These are phyloP conservation scores for Neonectria ditissima DNA, from an alignment of 2,329 filamentous ascomycete genomes.

Conservation along the genomic window DNA sequence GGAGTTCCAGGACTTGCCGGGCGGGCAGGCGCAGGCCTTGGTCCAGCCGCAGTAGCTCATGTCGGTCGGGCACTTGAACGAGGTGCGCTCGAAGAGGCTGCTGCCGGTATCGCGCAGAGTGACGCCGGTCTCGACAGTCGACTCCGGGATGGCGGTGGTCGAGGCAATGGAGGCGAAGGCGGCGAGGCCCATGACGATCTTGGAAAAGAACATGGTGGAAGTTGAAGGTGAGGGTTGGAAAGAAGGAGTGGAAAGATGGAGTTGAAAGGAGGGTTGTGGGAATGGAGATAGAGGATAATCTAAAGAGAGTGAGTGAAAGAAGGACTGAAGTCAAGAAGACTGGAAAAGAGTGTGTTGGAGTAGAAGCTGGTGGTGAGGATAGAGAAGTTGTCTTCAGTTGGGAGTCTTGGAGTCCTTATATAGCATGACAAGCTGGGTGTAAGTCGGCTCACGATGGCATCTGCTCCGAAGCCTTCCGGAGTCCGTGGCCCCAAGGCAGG, in stretches of 20 bases:
- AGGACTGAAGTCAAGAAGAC: constrained; percentile 22
- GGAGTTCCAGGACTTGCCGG: constrained; percentile 55
- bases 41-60: constrained; percentile 55
- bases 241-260: constrained; percentile 17
- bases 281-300: neutral
- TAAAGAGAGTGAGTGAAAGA: constrained; percentile 15
- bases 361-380: constrained; percentile 11
- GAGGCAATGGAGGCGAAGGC: constrained; percentile 45
- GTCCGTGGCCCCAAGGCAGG: neutral
- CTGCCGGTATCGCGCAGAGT: constrained; percentile 31
- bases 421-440: constrained; percentile 2
- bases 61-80: constrained; percentile 49
- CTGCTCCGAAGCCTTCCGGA: neutral
- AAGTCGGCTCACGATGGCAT: neutral
- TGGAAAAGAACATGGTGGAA: constrained; percentile 49
- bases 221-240: constrained; percentile 3
- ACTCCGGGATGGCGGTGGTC: constrained; percentile 36
- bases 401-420: constrained; percentile 17
- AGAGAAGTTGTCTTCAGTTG: neutral
- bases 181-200: constrained; percentile 40
- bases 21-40: constrained; percentile 57
- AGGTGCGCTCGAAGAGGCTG: constrained; percentile 38
- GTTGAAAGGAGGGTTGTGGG: neutral
- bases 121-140: constrained; percentile 48
- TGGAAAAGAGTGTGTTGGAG: constrained; percentile 17